Evolutionary conservation across 305 asterid species (phyloP).

Genomic region (Plantago coronopus): DNA sequence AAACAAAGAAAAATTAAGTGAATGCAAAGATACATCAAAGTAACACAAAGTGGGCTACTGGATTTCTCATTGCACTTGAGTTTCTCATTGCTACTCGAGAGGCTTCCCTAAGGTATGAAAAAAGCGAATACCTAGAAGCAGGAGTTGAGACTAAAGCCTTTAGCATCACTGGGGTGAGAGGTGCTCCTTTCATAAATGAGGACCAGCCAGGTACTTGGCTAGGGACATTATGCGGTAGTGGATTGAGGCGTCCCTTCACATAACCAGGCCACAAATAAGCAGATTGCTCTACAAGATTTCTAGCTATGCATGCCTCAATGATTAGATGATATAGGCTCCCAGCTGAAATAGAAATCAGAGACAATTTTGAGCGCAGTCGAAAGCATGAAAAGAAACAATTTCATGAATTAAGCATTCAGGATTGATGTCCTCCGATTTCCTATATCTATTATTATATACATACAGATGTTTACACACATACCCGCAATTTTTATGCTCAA

Average conservation of each 20-base stretch:
- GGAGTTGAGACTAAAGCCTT: conserved; percentile 77
- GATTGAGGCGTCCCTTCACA: conserved; percentile 61
- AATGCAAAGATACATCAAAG: conserved; percentile 20
- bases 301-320: conserved; percentile 84
- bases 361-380: background rate
- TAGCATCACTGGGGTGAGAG: conserved; percentile 59
- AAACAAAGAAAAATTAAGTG: conserved; percentile 32
- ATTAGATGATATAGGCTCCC: conserved; percentile 86
- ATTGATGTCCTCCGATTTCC: too few species aligned
- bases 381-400: too few species aligned
- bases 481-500: too few species aligned
- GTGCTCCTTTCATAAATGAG: conserved; percentile 75
- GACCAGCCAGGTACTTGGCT: conserved; percentile 84
- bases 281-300: conserved; percentile 82
- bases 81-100: conserved; percentile 13
- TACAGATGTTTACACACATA: too few species aligned
- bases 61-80: conserved; percentile 6
- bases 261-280: conserved; percentile 92
- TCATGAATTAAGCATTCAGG: too few species aligned
- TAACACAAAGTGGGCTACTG: background rate
- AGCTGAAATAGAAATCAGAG: conserved; percentile 47
- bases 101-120: conserved; percentile 13
- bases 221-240: conserved; percentile 64
- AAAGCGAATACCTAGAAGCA: conserved; percentile 74
- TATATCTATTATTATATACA: too few species aligned